phyloP scores from a whole-genome alignment of 2,329 filamentous ascomycete genomes.

The Rhynchosporium graminicola region DNA sequence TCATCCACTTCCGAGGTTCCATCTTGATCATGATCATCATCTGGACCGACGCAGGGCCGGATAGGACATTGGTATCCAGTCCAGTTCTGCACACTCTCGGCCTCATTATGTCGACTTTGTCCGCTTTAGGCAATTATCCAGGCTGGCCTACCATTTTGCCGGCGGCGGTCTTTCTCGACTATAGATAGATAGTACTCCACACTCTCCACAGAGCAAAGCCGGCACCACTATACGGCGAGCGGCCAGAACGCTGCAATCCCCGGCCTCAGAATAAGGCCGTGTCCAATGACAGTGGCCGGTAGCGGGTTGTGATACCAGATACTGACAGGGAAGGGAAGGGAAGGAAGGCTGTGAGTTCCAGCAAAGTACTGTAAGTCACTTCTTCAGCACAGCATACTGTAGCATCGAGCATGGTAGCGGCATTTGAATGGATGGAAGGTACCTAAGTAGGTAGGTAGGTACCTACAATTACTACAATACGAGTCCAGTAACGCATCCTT shows the following conservation, averaged over 20 bases:
- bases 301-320: not conserved
- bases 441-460: too few species aligned
- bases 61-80: not conserved
- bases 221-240: not conserved
- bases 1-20: not conserved
- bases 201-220: not conserved
- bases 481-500: too few species aligned
- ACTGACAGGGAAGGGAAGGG: not conserved
- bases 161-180: not conserved
- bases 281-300: slow-evolving; percentile 1
- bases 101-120: slow-evolving; percentile 17
- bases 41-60: slow-evolving; percentile 9
- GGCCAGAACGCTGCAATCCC: slow-evolving; percentile 8
- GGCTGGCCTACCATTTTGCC: slow-evolving; percentile 8
- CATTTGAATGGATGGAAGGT: too few species aligned
- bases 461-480: too few species aligned
- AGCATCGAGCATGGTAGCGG: too few species aligned
- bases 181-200: not conserved
- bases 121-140: slow-evolving; percentile 10
- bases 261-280: slow-evolving; percentile 13
- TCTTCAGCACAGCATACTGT: too few species aligned
- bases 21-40: not conserved
- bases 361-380: too few species aligned
- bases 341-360: not conserved
- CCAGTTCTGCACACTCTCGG: slow-evolving; percentile 14